Percentiles rank a stretch among this genome's conserved stretches.
Conservation (phyloP, 768 basidiomycete species). For the Termitomyces sp. region DNA sequence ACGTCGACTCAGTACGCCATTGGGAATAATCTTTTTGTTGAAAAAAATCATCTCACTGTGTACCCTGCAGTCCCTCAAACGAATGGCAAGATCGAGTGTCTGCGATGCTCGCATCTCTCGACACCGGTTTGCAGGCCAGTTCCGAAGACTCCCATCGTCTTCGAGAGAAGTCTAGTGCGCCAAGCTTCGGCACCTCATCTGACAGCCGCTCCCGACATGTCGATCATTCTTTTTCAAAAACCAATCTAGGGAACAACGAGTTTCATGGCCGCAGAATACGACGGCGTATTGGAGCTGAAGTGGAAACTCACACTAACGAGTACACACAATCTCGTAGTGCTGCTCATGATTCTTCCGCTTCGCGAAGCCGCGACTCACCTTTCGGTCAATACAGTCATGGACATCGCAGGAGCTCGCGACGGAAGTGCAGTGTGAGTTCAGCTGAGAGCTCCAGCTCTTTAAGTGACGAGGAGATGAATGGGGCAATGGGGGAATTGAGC, state of each 20-base stretch:
- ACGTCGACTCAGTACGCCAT: slow-evolving; percentile 61
- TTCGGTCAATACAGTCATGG: slow-evolving; percentile 11
- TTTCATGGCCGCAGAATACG: slow-evolving; percentile 45
- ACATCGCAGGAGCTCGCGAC: not conserved
- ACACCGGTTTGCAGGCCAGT: not conserved
- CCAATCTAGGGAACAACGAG: slow-evolving; percentile 17
- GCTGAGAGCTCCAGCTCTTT: slow-evolving; percentile 29
- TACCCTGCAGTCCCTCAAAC: slow-evolving; percentile 59
- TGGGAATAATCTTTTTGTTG: not conserved
- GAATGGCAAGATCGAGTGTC: slow-evolving; percentile 80
- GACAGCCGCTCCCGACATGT: slow-evolving; percentile 15
- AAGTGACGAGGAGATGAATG: slow-evolving; percentile 45
- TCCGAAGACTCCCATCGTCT: not conserved
- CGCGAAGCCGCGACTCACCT: slow-evolving; percentile 9
- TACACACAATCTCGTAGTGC: slow-evolving; percentile 16
- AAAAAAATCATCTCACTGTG: slow-evolving; percentile 4
- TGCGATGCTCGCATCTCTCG: slow-evolving; percentile 28
- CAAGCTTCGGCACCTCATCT: slow-evolving; percentile 3
- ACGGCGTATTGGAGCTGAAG: slow-evolving; percentile 42
- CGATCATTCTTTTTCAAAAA: slow-evolving; percentile 13
- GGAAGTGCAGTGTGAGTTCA: slow-evolving; percentile 32
- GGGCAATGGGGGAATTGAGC: slow-evolving; percentile 82
- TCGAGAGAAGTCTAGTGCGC: slow-evolving; percentile 9
- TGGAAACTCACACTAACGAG: slow-evolving; percentile 16
- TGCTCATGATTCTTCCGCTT: slow-evolving; percentile 21